Evolutionary conservation across 495 filamentous ascomycete species (phyloP).

Genomic region (Xylaria palmicola): DNA sequence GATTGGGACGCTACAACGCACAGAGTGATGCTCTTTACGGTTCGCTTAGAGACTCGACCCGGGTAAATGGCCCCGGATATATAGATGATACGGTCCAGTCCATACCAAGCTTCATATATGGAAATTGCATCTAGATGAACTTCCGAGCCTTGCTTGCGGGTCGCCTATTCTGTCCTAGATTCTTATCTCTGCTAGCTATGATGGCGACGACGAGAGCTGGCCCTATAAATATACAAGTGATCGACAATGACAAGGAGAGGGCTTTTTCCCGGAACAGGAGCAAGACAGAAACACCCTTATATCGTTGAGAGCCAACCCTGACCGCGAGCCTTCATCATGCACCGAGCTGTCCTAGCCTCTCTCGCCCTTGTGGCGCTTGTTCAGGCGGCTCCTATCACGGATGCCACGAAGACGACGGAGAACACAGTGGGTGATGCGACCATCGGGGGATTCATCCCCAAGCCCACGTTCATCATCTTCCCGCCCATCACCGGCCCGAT

Average conservation of each 20-base stretch:
- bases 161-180: conserved; percentile 14
- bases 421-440: conserved; percentile 16
- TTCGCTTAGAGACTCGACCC: conserved; percentile 29
- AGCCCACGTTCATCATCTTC: conserved; percentile 27
- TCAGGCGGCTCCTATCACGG: conserved; percentile 27
- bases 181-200: conserved; percentile 22
- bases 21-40: conserved; percentile 11
- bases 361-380: conserved; percentile 27
- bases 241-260: neutral
- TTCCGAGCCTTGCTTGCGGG: conserved; percentile 22
- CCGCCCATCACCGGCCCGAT: conserved; percentile 57
- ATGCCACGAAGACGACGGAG: conserved; percentile 23
- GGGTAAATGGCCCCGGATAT: conserved; percentile 34
- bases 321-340: conserved; percentile 18
- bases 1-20: conserved; percentile 1
- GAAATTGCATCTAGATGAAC: conserved; percentile 35
- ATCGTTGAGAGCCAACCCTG: neutral
- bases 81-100: conserved; percentile 26
- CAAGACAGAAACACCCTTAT: neutral
- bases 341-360: conserved; percentile 23
- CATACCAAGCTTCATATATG: conserved; percentile 26
- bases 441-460: conserved; percentile 10
- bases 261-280: neutral
- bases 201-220: neutral
- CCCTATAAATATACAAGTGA: conserved; percentile 11